phyloP scores from a whole-genome alignment of 202 grass and related monocot species.

The Schoenoplectus triqueter region DNA sequence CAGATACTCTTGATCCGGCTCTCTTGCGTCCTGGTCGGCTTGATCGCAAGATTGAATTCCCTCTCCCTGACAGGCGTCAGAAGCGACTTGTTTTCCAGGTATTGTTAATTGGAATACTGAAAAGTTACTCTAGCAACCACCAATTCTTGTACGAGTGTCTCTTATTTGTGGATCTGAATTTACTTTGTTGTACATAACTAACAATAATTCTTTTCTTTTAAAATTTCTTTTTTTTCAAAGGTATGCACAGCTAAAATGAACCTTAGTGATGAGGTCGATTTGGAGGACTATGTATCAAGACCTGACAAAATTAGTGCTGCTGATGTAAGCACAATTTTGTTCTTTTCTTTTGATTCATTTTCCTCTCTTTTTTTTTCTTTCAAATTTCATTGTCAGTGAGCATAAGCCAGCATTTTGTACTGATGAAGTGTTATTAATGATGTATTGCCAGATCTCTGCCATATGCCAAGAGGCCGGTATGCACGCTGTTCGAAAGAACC shows the following conservation, averaged over 20 bases:
- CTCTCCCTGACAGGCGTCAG: slow-evolving; percentile 83
- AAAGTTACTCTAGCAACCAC: slow-evolving; percentile 1
- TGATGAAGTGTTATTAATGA: slow-evolving; percentile 23
- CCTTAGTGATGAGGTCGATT: slow-evolving; percentile 85
- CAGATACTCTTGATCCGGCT: slow-evolving; percentile 89
- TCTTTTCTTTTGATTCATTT: slow-evolving; percentile 15
- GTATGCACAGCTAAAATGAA: slow-evolving; percentile 99
- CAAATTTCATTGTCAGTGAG: neutral
- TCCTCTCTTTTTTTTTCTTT: neutral
- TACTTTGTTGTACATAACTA: neutral
- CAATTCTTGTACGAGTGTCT: neutral
- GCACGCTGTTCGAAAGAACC: slow-evolving; percentile 79
- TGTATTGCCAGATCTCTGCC: slow-evolving; percentile 61
- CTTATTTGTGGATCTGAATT: slow-evolving; percentile 33
- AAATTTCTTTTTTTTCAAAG: slow-evolving; percentile 38
- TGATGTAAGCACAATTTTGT: slow-evolving; percentile 57
- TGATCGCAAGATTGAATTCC: slow-evolving; percentile 94
- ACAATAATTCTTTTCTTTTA: neutral
- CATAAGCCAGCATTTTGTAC: neutral
- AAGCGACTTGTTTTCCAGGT: slow-evolving; percentile 95
- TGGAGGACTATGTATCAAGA: slow-evolving; percentile 94
- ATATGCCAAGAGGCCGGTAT: slow-evolving; percentile 87
- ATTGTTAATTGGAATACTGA: slow-evolving; percentile 32
- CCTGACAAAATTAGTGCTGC: slow-evolving; percentile 98
- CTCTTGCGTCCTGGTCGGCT: slow-evolving; percentile 85